Base-by-base conservation (phyloP, 495 filamentous ascomycete genomes). In the Penicillium longicatenatum region DNA sequence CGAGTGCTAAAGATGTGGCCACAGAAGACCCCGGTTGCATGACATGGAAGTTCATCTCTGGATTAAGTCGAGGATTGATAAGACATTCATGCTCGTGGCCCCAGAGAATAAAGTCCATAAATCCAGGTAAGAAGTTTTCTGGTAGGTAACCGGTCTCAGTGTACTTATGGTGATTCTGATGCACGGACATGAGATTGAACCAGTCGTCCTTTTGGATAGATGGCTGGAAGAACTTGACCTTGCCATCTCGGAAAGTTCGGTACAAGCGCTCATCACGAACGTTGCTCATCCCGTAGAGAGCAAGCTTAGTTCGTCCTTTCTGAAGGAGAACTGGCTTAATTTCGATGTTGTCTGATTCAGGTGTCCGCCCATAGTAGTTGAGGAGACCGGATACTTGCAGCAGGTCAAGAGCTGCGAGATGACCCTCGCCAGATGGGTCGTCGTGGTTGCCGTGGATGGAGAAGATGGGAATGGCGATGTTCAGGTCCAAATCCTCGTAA, bases 381-480 rank as follows among this genome's bases (percentile, higher is more conserved):
- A 98, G 74, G 0, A 99, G 76, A 1, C 94, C 94, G 0, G 93
- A 90, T 11, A 93, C 84, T 68, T 97, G 92, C 12, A 99, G 83
- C 8, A 99, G 69, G 71, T 99, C 94, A 14, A 99, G 79, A 14
- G 92, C 90, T 56, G 93, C 92, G 50, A 88, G 84, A 70, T 93
- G 89, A 22, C 92, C 95, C 60, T 96, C 92, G 7, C 95, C 94
- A 43, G 91, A 91, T 1, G 94, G 94, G 71, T 99, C 94, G 66
- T 99, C 94, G 75, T 99, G 94, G 68, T 99, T 99, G 29, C 94
- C 94, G 65, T 99, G 94, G 49, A 99, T 99, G 2, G 92, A 96
- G 68, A 99, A 99, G 33, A 99, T 91, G 0, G 94, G 94, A 45
- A 97, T 97, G 12, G 92, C 92, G 58, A 99, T 86, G 63, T 99